A percentile compares a stretch with the other conserved stretches of the same genome.
These are phyloP conservation scores for Didymellaceae sp. DNA, from an alignment of 2,329 filamentous ascomycete species.

Conservation along the genomic window DNA sequence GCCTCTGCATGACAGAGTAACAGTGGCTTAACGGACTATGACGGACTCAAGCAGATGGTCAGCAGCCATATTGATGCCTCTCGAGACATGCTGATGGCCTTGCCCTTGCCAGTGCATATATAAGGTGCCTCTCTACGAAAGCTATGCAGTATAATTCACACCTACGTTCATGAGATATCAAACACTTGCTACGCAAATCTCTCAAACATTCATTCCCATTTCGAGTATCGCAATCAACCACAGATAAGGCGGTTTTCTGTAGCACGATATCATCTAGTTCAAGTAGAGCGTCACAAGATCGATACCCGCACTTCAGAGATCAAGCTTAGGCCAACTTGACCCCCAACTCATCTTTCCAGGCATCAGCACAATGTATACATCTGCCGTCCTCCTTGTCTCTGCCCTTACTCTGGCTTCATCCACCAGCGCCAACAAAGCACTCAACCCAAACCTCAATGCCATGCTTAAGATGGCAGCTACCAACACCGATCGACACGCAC, in stretches of 20 bases:
- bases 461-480: conserved; percentile 50
- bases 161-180: too few relatives aligned
- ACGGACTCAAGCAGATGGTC: conserved; percentile 24
- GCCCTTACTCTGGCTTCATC: conserved; percentile 22
- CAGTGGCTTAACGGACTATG: conserved; percentile 36
- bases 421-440: conserved; percentile 51
- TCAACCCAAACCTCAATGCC: conserved; percentile 51
- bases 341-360: not conserved
- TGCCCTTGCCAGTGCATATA: conserved; percentile 21
- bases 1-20: conserved; percentile 31
- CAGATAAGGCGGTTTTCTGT: too few relatives aligned
- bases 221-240: too few relatives aligned
- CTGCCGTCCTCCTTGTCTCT: conserved; percentile 15
- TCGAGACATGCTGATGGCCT: conserved; percentile 14
- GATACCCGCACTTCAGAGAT: not conserved
- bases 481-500: conserved; percentile 53
- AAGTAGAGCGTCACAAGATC: not conserved
- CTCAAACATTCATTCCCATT: not conserved
- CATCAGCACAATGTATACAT: conserved; percentile 5
- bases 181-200: too few relatives aligned
- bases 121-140: conserved; percentile 10
- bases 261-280: not conserved
- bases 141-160: not conserved
- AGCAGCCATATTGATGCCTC: conserved; percentile 24
- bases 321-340: not conserved